Base-by-base conservation (phyloP, 2,329 filamentous ascomycete genomes). In the Fonsecaea nubica region DNA sequence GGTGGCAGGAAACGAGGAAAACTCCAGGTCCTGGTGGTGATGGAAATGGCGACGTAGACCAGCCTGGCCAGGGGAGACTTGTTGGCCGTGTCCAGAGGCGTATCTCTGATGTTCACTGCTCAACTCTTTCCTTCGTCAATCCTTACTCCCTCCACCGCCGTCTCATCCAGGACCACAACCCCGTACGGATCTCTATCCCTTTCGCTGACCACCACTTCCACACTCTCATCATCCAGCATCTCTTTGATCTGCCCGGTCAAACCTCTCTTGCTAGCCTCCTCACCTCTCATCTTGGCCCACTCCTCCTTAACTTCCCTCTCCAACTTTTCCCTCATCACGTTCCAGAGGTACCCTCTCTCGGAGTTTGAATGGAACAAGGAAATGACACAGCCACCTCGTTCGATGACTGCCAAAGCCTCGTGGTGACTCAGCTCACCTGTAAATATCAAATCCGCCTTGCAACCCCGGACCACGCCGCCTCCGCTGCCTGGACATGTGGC, bases 391-490 rank as follows among this genome's bases (percentile, higher is more conserved):
- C 89, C 89, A 1, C 93, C 93, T 65, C 89, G 86, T 81, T 97
- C 93, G 33, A 91, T 92, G 1, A 93, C 92, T 45, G 91, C 87
- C 65, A 99, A 85, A 2, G 94, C 93, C 70, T 95, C 92, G 76
- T 99, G 95, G 76, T 99, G 95, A 74, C 88, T 91, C 83, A 98
- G 87, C 81, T 99, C 95, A 1, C 95, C 95, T 0, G 92, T 98
- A 72, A 99, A 91, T 3, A 96, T 80, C 45, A 98, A 78, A 74
- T 97, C 92, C 50, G 86, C 82, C 2, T 89, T 82, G 48, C 79
- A 74, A 1, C 73, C 69, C 2, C 72, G 71, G 21, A 98, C 74
- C 0, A 83, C 84, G 45, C 89, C 87, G 1, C 89, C 90, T 0
- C 95, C 95, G 6, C 91, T 95, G 1, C 95, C 95, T 0, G 95